Evolutionary conservation across 352 stramenopile genomes (phyloP).

Genomic region (Globisporangium yorkense): DNA sequence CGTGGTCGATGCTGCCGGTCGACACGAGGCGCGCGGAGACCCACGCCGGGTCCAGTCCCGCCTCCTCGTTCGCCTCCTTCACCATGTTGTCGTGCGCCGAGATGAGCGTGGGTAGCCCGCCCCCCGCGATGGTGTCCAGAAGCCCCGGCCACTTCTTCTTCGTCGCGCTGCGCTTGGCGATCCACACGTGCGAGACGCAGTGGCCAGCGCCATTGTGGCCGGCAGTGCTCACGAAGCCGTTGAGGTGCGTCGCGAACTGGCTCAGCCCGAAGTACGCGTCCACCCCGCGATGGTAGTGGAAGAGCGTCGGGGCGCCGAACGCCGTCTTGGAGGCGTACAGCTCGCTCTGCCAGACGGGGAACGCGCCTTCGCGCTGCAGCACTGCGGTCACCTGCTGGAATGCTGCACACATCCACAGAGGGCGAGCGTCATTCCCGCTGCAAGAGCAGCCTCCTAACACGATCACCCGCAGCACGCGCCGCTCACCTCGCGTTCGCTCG

Average conservation of each 20-base stretch:
- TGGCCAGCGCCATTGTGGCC: conserved; percentile 1
- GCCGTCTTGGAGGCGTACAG: conserved; percentile 47
- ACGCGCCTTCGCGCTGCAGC: conserved; percentile 38
- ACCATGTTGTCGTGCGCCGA: conserved; percentile 65
- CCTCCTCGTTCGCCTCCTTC: conserved; percentile 65
- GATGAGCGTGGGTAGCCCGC: conserved; percentile 41
- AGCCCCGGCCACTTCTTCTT: conserved; percentile 49
- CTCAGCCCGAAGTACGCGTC: conserved; percentile 54
- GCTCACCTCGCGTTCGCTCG: conserved; percentile 19
- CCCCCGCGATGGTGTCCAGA: conserved; percentile 59
- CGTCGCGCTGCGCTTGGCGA: conserved; percentile 41
- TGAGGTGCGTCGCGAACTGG: conserved; percentile 66
- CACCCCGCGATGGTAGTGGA: conserved; percentile 62
- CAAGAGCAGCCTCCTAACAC: not conserved
- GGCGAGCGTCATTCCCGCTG: not conserved
- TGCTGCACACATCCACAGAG: conserved; percentile 12
- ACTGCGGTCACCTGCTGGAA: conserved; percentile 35
- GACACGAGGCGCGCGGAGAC: conserved; percentile 25
- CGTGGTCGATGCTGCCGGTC: conserved; percentile 48
- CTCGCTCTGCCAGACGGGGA: conserved; percentile 57
- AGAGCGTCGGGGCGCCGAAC: conserved; percentile 40
- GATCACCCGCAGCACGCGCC: not conserved
- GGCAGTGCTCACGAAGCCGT: conserved; percentile 42
- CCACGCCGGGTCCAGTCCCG: conserved; percentile 35
- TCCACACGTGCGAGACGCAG: conserved; percentile 46